Percentiles rank a stretch among this genome's conserved stretches.
These are phyloP conservation scores for Nicotiana undulata DNA, from an alignment of 257 asterid species.

Conservation along the genomic window DNA sequence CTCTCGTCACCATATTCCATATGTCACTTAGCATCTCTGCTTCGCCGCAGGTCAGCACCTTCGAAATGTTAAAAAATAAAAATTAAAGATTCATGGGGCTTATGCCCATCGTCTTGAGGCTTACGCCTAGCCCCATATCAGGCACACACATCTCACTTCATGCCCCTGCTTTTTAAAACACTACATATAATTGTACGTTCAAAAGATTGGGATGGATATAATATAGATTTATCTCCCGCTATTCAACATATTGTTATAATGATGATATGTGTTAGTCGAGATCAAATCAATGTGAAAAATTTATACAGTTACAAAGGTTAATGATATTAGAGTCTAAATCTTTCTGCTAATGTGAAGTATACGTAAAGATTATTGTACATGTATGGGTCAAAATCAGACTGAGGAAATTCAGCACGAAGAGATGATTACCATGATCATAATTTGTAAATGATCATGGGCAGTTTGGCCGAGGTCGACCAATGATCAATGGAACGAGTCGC, in stretches of 20 bases:
- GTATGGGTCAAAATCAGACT: too few relatives aligned
- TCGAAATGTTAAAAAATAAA: too few relatives aligned
- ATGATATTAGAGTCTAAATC: neutral
- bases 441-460: too few relatives aligned
- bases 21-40: conserved; percentile 2
- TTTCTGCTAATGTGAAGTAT: neutral
- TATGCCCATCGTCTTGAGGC: too few relatives aligned
- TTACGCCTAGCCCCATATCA: too few relatives aligned
- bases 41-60: neutral
- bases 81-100: too few relatives aligned
- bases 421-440: too few relatives aligned
- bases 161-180: too few relatives aligned
- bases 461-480: too few relatives aligned
- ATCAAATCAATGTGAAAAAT: neutral
- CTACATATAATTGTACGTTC: neutral
- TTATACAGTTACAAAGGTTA: neutral
- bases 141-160: too few relatives aligned
- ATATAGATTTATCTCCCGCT: neutral
- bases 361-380: neutral
- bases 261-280: neutral
- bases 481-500: too few relatives aligned
- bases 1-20: conserved; percentile 4
- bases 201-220: neutral
- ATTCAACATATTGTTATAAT: neutral
- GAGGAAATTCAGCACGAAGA: too few relatives aligned